Conservation (phyloP, 2,329 filamentous ascomycete genomes). For the Stenocarpella maydis region DNA sequence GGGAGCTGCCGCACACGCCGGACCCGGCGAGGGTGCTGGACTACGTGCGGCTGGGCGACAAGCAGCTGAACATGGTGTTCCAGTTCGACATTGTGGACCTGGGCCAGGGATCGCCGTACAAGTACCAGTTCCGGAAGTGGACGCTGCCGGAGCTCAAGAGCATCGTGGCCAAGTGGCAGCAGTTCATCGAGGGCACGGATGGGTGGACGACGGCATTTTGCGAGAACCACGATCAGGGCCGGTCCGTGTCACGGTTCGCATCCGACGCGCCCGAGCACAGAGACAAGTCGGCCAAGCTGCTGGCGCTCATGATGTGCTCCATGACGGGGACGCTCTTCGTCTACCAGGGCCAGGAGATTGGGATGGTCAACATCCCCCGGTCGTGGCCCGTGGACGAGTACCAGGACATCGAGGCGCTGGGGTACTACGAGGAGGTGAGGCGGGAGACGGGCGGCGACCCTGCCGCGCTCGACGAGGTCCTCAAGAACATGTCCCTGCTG, state of each 20-base stretch:
- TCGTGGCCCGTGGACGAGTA: constrained; percentile 58
- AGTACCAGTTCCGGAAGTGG: constrained; percentile 61
- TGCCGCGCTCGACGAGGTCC: constrained; percentile 54
- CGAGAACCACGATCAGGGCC: constrained; percentile 70
- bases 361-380: constrained; percentile 62
- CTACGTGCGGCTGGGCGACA: constrained; percentile 66
- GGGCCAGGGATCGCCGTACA: constrained; percentile 59
- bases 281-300: constrained; percentile 58
- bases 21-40: constrained; percentile 63
- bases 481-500: constrained; percentile 63
- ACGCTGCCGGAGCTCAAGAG: constrained; percentile 57
- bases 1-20: constrained; percentile 72
- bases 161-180: constrained; percentile 59
- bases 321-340: constrained; percentile 64
- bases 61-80: constrained; percentile 75
- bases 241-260: constrained; percentile 62
- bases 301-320: constrained; percentile 57
- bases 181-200: constrained; percentile 59
- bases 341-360: constrained; percentile 70
- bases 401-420: constrained; percentile 58
- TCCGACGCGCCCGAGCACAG: constrained; percentile 54
- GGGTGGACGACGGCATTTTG: constrained; percentile 68
- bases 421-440: constrained; percentile 51
- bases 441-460: constrained; percentile 41
- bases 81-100: constrained; percentile 72